Base-by-base conservation (phyloP, 2,329 filamentous ascomycete genomes). In the Pestalotiopsis sp. region DNA sequence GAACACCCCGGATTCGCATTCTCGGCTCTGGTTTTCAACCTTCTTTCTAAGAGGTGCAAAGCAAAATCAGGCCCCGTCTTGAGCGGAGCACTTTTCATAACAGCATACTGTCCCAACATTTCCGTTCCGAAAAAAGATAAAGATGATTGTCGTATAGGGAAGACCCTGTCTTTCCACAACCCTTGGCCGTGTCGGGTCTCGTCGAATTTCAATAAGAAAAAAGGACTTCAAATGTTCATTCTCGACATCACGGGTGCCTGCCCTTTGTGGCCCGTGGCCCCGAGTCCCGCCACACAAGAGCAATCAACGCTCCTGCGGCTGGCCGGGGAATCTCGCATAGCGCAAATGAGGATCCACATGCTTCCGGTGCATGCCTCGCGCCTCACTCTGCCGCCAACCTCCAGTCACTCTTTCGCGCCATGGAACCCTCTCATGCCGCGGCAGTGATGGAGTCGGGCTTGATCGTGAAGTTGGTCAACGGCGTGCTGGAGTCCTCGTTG, bases 391-490 rank as follows among this genome's bases (percentile, higher is more conserved):
- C 13, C 59, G 13, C n/a, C 12, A 9, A n/a, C 23, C 17, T 13
- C 27, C 59, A 62, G 20, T 36, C 31, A 62, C n/a, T 1, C 59
- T 13, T 27, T 39, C 25, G 59, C 39, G 2, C 52, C n/a, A 5
- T 23, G 14, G n/a, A 11, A n/a, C 20, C 17, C 4, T 39, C 65
- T 66, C 67, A 70, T 7, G 76, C 78, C 38, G 76, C 76, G 67
- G 75, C 77, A 39, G 65, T 72, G 39, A 78, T 67, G 67, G 74
- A 73, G 67, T 74, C 71, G 31, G 77, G 77, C 20, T 65, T 73
- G 69, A 79, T 76, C 14, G 73, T 76, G 65, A 79, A 79, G 69
- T 74, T 75, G 70, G 74, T 68, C 9, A 67, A 65, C 31, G 76
- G 73, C 49, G 73, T 70, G 41, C 58, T 56, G 62, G 73, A 71